Percentiles rank a stretch among this genome's conserved stretches.
These are phyloP conservation scores for Chimonanthus salicifolius DNA, from an alignment of 164 flowering plant genomes.

Conservation along the genomic window DNA sequence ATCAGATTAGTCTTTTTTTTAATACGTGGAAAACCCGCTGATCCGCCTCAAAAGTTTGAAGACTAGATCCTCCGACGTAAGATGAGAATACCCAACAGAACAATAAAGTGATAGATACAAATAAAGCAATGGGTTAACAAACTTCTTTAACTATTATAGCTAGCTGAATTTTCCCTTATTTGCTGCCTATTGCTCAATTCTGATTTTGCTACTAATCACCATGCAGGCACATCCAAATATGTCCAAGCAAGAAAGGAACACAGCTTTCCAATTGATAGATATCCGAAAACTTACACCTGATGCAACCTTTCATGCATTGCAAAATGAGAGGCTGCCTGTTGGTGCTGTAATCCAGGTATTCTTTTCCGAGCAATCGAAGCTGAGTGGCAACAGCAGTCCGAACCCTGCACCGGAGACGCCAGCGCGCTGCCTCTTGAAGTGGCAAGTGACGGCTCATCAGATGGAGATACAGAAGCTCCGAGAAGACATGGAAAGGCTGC, in stretches of 20 bases:
- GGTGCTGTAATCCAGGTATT: slow-evolving; percentile 82
- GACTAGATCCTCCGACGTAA: too few relatives aligned
- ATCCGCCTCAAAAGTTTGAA: too few relatives aligned
- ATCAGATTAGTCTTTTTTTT: too few relatives aligned
- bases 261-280: slow-evolving; percentile 64
- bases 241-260: slow-evolving; percentile 65
- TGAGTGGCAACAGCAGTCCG: slow-evolving; percentile 42
- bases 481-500: slow-evolving; percentile 73
- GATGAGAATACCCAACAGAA: too few relatives aligned
- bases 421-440: slow-evolving; percentile 53
- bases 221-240: slow-evolving; percentile 69
- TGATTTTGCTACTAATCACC: not conserved
- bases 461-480: slow-evolving; percentile 51
- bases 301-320: slow-evolving; percentile 76
- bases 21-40: too few relatives aligned
- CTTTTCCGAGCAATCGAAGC: slow-evolving; percentile 58
- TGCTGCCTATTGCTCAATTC: too few relatives aligned
- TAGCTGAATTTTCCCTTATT: too few relatives aligned
- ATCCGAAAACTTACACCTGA: slow-evolving; percentile 72
- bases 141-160: too few relatives aligned
- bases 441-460: slow-evolving; percentile 46
- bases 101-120: too few relatives aligned
- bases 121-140: not conserved
- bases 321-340: slow-evolving; percentile 81
- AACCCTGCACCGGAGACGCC: slow-evolving; percentile 22